Evolutionary conservation across 1,139 yeast genomes (phyloP).

Genomic region (Barnettozyma hawaiiensis): DNA sequence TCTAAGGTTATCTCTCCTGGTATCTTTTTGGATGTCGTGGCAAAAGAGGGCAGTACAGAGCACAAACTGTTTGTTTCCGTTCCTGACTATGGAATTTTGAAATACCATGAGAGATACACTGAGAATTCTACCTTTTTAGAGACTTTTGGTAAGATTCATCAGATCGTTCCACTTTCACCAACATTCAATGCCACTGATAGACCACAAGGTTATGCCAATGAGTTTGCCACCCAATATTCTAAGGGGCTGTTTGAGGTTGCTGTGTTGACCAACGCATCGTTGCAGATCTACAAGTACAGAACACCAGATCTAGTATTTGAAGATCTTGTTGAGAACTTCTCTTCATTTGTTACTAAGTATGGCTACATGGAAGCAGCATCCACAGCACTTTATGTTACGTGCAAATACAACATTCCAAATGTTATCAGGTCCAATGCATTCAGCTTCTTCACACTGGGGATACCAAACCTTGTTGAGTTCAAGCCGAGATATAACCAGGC

Average conservation of each 20-base stretch:
- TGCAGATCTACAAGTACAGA: constrained; percentile 69
- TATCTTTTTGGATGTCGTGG: constrained; percentile 54
- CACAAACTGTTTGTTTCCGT: constrained; percentile 63
- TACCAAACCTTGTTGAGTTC: constrained; percentile 34
- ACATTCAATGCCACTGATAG: constrained; percentile 64
- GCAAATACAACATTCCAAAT: constrained; percentile 62
- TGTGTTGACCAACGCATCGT: constrained; percentile 72
- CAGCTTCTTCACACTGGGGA: constrained; percentile 34
- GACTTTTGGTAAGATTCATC: constrained; percentile 62
- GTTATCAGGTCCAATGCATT: constrained; percentile 35
- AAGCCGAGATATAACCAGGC: constrained; percentile 28
- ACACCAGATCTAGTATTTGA: constrained; percentile 76
- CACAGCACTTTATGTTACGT: constrained; percentile 75
- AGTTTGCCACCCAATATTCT: constrained; percentile 79
- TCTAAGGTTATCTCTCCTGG: constrained; percentile 75
- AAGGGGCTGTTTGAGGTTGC: constrained; percentile 63
- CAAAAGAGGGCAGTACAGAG: constrained; percentile 25
- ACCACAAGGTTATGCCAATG: constrained; percentile 78
- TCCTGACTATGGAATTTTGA: constrained; percentile 77
- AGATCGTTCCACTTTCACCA: constrained; percentile 65
- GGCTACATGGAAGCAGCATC: constrained; percentile 81
- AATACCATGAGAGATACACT: constrained; percentile 60
- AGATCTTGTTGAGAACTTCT: constrained; percentile 56
- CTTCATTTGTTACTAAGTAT: constrained; percentile 47
- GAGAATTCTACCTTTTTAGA: constrained; percentile 80